Percentiles rank a stretch among this genome's conserved stretches.
These are phyloP conservation scores for Quercus lobata DNA, from an alignment of 331 rosid genomes.

Conservation along the genomic window DNA sequence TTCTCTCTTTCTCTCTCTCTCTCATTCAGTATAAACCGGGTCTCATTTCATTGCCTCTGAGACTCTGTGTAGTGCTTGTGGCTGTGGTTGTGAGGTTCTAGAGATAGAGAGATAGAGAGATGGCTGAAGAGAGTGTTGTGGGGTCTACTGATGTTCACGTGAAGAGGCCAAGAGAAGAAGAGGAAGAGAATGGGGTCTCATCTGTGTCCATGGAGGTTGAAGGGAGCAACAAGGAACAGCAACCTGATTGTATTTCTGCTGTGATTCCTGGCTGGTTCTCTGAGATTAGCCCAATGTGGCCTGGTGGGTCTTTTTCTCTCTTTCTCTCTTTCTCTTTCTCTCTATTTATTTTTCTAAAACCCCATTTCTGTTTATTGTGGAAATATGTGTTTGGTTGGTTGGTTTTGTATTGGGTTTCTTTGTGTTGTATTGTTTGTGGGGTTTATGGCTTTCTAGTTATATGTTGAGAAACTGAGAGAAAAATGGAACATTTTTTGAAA, in stretches of 20 bases:
- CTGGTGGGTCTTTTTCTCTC: constrained; percentile 57
- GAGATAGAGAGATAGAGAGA: constrained; percentile 3
- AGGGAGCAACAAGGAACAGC: constrained; percentile 3
- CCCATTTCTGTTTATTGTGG: neutral
- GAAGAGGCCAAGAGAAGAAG: constrained; percentile 72
- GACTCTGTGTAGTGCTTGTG: neutral
- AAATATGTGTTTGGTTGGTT: neutral
- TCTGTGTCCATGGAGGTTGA: constrained; percentile 38
- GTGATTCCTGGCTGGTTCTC: constrained; percentile 99
- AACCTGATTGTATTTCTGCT: constrained; percentile 41
- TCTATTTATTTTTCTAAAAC: neutral
- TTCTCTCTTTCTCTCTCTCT: neutral
- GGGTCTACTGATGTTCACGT: constrained; percentile 41
- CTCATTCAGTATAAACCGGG: neutral
- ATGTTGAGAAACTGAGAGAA: neutral
- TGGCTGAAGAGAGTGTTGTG: constrained; percentile 45
- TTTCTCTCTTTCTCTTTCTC: neutral
- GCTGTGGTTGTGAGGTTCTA: neutral
- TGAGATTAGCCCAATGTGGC: constrained; percentile 99
- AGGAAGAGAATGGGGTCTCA: constrained; percentile 47
- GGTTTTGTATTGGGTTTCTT: neutral
- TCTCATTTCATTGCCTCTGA: neutral
- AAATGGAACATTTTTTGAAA: neutral
- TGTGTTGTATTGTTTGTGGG: too few species aligned
- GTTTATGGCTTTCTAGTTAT: too few species aligned